A percentile compares a stretch with the other conserved stretches of the same genome.
phyloP scores from a whole-genome alignment of 768 basidiomycete species.

The Paxillus rubicundulus region DNA sequence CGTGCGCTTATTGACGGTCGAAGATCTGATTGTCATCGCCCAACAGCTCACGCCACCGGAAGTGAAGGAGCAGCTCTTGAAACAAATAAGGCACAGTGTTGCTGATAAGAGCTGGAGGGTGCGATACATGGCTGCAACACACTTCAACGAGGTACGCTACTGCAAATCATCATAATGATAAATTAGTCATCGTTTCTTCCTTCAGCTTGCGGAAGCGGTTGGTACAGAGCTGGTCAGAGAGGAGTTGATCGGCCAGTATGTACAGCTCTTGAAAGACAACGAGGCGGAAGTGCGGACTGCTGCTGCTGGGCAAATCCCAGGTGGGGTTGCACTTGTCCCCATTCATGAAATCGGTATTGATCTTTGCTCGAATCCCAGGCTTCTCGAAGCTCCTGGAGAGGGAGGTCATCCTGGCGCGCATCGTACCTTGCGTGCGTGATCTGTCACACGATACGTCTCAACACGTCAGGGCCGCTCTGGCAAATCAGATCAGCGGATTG shows the following conservation, averaged over 20 bases:
- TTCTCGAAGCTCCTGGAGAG: constrained; percentile 92
- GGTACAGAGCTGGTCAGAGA: constrained; percentile 89
- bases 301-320: constrained; percentile 94
- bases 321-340: constrained; percentile 40
- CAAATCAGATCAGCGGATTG: constrained; percentile 93
- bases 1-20: constrained; percentile 91
- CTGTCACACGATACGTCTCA: constrained; percentile 92
- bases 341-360: constrained; percentile 4
- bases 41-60: constrained; percentile 82
- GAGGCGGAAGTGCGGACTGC: constrained; percentile 98
- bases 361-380: constrained; percentile 46
- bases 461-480: constrained; percentile 95
- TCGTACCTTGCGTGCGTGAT: constrained; percentile 94
- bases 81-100: constrained; percentile 84
- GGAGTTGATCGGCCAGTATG: constrained; percentile 90
- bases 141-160: constrained; percentile 83
- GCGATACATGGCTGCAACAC: constrained; percentile 95
- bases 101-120: constrained; percentile 98
- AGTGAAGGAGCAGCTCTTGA: constrained; percentile 84
- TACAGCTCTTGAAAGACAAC: constrained; percentile 93
- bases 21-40: constrained; percentile 92
- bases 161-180: neutral
- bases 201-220: constrained; percentile 85
- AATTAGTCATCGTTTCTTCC: neutral
- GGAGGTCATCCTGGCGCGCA: constrained; percentile 88